phyloP scores from a whole-genome alignment of 352 stramenopile species.

The Poterioochromonas sp. region DNA sequence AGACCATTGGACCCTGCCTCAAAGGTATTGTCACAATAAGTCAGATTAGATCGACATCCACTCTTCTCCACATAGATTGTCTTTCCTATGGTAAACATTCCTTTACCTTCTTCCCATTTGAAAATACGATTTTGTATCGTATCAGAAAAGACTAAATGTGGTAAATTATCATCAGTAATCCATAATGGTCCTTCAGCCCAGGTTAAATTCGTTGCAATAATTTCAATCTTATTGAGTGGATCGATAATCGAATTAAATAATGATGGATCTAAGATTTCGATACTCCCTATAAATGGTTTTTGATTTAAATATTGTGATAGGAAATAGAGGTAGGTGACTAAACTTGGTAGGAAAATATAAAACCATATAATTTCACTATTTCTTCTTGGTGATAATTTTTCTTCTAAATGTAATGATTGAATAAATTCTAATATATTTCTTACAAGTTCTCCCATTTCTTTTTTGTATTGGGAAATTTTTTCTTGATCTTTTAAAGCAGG shows the following conservation, averaged over 20 bases:
- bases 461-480: too few relatives aligned
- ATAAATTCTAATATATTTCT: constrained; percentile 8
- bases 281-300: constrained; percentile 29
- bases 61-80: constrained; percentile 45
- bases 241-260: constrained; percentile 25
- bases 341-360: constrained; percentile 34
- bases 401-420: not conserved
- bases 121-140: constrained; percentile 43
- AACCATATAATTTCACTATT: constrained; percentile 15
- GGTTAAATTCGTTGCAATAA: constrained; percentile 43
- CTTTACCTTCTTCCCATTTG: constrained; percentile 47
- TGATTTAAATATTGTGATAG: constrained; percentile 19
- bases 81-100: constrained; percentile 45
- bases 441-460: not conserved
- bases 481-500: too few relatives aligned
- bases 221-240: constrained; percentile 31
- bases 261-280: constrained; percentile 8
- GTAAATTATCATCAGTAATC: constrained; percentile 37
- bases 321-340: constrained; percentile 29
- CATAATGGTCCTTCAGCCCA: constrained; percentile 46
- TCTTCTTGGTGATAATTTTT: constrained; percentile 16
- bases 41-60: constrained; percentile 36
- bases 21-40: constrained; percentile 34
- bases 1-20: constrained; percentile 44
- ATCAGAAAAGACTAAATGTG: constrained; percentile 46